These are phyloP conservation scores for Pseudogymnoascus sp. DNA, from an alignment of 2,329 filamentous ascomycete species.

Conservation along the genomic window DNA sequence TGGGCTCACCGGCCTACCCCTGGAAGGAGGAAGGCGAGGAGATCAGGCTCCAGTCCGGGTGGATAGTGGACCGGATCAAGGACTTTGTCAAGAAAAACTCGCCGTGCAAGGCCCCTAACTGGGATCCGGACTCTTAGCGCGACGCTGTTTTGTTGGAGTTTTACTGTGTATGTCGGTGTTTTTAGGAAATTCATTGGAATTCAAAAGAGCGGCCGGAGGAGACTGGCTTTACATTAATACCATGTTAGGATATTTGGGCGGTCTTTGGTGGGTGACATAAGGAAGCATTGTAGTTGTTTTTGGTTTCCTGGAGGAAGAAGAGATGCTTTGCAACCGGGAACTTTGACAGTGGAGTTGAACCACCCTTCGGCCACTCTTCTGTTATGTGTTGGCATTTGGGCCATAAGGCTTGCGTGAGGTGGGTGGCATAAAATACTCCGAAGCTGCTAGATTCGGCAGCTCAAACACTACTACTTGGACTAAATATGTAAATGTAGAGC, in stretches of 20 bases:
- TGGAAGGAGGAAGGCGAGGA: conserved; percentile 12
- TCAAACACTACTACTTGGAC: no score
- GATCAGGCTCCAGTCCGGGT: conserved; percentile 11
- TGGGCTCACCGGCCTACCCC: conserved; percentile 11
- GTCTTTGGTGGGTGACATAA: background rate
- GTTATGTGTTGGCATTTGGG: background rate
- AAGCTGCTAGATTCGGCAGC: no score
- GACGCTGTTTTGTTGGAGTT: background rate
- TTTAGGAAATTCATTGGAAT: background rate
- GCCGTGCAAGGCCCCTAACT: background rate
- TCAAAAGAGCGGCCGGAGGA: background rate
- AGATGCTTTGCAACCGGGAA: background rate
- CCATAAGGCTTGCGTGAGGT: no score
- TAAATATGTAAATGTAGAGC: no score
- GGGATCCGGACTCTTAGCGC: background rate
- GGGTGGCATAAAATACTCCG: no score
- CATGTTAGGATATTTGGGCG: background rate
- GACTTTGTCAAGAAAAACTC: background rate
- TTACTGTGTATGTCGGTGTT: background rate
- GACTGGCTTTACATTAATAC: background rate
- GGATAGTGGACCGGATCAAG: conserved; percentile 7
- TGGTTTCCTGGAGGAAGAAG: no score
- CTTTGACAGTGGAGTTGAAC: background rate
- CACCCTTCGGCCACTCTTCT: background rate
- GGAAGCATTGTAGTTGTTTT: no score